A percentile compares a stretch with the other conserved stretches of the same genome.
phyloP scores from a whole-genome alignment of 2,329 filamentous ascomycete genomes.

The Parascedosporium putredinis region DNA sequence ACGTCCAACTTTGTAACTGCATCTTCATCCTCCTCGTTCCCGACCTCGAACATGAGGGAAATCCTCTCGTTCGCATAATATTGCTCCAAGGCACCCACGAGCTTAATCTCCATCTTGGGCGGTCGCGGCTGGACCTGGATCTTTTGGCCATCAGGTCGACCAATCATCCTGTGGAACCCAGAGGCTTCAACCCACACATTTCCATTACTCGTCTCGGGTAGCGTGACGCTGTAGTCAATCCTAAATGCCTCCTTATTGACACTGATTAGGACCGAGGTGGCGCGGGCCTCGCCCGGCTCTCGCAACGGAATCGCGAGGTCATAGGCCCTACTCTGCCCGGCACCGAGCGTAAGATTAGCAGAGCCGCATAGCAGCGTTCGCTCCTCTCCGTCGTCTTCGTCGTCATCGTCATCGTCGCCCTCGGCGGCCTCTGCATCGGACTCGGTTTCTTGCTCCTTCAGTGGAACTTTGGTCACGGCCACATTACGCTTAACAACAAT shows the following conservation, averaged over 20 bases:
- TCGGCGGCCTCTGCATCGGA: background rate
- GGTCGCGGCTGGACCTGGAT: constrained; percentile 78
- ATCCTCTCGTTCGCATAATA: constrained; percentile 82
- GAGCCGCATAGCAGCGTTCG: constrained; percentile 5
- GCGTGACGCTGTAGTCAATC: constrained; percentile 53
- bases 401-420: constrained; percentile 13
- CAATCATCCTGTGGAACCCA: constrained; percentile 32
- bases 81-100: constrained; percentile 52
- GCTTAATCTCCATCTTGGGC: constrained; percentile 73
- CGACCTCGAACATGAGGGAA: constrained; percentile 54
- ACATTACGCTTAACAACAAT: constrained; percentile 14
- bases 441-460: constrained; percentile 17
- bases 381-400: constrained; percentile 16
- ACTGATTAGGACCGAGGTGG: constrained; percentile 51
- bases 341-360: constrained; percentile 18
- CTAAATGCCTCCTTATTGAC: constrained; percentile 57
- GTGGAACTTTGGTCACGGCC: constrained; percentile 16
- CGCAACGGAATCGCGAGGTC: constrained; percentile 64
- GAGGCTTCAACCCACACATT: constrained; percentile 41
- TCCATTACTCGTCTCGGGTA: constrained; percentile 30
- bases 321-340: constrained; percentile 60
- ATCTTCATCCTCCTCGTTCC: constrained; percentile 76
- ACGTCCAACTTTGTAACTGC: constrained; percentile 63
- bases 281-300: constrained; percentile 68
- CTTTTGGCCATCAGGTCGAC: constrained; percentile 38